Base-by-base conservation (phyloP, 371 early-diverging fungal species). In the Rhizopus microsporus region DNA sequence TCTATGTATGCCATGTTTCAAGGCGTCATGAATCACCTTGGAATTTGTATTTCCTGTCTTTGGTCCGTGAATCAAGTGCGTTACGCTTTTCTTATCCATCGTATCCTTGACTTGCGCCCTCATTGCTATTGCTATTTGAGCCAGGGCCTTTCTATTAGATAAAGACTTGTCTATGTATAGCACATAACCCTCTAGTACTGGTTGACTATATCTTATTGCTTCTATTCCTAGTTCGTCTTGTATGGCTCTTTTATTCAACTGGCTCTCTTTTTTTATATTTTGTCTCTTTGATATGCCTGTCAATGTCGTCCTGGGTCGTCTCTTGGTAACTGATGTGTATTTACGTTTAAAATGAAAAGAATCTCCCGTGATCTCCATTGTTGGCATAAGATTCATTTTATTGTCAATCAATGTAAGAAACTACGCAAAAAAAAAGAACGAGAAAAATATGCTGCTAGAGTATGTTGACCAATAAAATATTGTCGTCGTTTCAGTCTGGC, bases 401-500 rank as follows among this genome's bases (percentile, higher is more conserved):
- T 46, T 46, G 46, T 42, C 3, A 42, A n/a, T 10, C 23, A n/a
- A 8, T 46, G 0, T 29, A 23, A 46, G 29, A 23, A 43, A 16
- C 43, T 43, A 15, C 43, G 43, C 32, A 50, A 31, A 23, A 32
- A 35, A 51, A 51, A 35, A 37, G 15, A 38, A 35, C n/a, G 31
- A 38, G 5, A 38, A 51, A 16, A 32, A 51, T 23, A 23, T 23
- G 23, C 23, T 23, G 23, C 23, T 23, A 23, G 23, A 23, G 23
- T 23, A 23, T 23, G n/a, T 23, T 23, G 23, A 2, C 23, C 23
- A 23, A 23, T 23, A 23, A 23, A 23, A 23, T 23, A 2, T 1
- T 23, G 23, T 2, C 23, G 23, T 23, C 23, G 23, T 23, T 23
- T 23, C 23, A 23, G 23, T 23, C 23, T 23, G 23, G 23, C 23